Evolutionary conservation across 1,284 basidiomycete species (phyloP).

Genomic region (Phlebopus sp.): DNA sequence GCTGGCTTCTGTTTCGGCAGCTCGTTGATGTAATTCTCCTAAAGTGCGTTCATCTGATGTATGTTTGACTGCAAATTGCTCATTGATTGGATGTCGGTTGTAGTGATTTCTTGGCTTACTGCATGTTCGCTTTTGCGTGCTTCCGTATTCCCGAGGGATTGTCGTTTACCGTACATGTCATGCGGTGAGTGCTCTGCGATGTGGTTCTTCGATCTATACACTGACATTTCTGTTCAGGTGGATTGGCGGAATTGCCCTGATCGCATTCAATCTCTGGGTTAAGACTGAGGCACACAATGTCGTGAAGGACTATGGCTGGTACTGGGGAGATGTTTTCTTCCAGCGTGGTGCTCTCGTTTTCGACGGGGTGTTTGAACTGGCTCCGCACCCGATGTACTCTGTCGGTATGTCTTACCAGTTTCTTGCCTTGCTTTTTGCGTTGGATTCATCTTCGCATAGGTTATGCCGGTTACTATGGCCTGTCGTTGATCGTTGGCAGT

Average conservation of each 20-base stretch:
- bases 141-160: constrained; percentile 81
- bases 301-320: constrained; percentile 93
- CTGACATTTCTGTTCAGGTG: constrained; percentile 52
- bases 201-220: not conserved
- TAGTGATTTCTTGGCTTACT: constrained; percentile 94
- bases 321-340: constrained; percentile 99
- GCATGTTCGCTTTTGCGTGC: constrained; percentile 92
- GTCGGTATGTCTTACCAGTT: constrained; percentile 59
- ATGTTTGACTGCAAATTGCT: not conserved
- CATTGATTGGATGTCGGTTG: constrained; percentile 8
- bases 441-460: constrained; percentile 41
- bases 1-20: constrained; percentile 91
- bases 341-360: constrained; percentile 89
- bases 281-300: constrained; percentile 97
- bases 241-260: constrained; percentile 81
- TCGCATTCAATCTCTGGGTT: constrained; percentile 97
- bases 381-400: constrained; percentile 91
- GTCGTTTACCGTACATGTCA: constrained; percentile 69
- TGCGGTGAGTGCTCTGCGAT: constrained; percentile 51
- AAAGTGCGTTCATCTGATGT: constrained; percentile 60
- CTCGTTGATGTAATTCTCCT: constrained; percentile 93
- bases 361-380: constrained; percentile 95
- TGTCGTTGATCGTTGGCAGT: constrained; percentile 86
- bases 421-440: not conserved
- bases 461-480: constrained; percentile 94